Base-by-base conservation (phyloP, 805 yeast genomes). In the Candida ulmi region DNA sequence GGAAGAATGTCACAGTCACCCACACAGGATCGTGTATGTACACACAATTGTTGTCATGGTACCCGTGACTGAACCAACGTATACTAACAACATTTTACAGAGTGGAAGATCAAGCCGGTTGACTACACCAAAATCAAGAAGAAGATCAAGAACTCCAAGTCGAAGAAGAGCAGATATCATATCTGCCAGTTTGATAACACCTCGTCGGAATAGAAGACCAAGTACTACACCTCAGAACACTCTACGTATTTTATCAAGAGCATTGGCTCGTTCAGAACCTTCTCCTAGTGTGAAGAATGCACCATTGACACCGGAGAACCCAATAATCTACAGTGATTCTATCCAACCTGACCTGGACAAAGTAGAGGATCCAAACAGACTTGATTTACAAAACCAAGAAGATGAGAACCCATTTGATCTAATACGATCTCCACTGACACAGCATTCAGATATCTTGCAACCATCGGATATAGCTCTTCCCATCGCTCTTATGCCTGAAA, bases 131-230 rank as follows among this genome's bases (percentile, higher is more conserved):
- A 41, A 38, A 12, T 36, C 41, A 23, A 33, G 49, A 37, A 39
- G 39, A 26, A 32, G 40, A 6, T 45, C 52, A 4, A 43, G 55
- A 9, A 54, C 58, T 2, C 57, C 52, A 8, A 47, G 54, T 25
- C 35, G 58, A 38, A 40, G 57, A 23, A 37, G 57, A 33, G 47
- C 55, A 8, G 45, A 52, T 1, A 43, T 54, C 4, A 45, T 50
- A 8, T 43, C 48, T 17, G 54, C 57, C 2, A 46, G 44, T 15
- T 23, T 51, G 13, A 33, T 54, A 3, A 44, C 55, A 1, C 53
- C 58, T 6, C 42, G 55, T 31, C 34, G 58, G 17, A 44, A 44
- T 6, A 35, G 54, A 24, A 43, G 43, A 19, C 34, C 34, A 13
- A 46, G 50, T 17, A 39, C 42, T 5, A 49, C 54, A 1, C 58